A percentile compares a stretch with the other conserved stretches of the same genome.
phyloP scores from a whole-genome alignment of 768 basidiomycete genomes.

The Rhizopogon vinicolor region DNA sequence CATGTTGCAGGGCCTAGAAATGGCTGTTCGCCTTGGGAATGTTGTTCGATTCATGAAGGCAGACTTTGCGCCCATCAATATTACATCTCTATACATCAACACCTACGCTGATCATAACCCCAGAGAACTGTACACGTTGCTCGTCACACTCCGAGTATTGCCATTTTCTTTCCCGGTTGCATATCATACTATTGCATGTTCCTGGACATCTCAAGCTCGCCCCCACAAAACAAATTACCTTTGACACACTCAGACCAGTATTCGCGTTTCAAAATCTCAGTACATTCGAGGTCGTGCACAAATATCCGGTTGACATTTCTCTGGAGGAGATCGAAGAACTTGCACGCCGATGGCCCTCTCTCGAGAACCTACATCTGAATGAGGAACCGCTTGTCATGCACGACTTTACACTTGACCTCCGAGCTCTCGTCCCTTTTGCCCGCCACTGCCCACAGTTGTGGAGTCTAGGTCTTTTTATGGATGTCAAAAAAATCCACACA shows the following conservation, averaged over 20 bases:
- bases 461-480: slow-evolving; percentile 33
- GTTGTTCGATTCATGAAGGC: slow-evolving; percentile 39
- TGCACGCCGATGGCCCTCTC: slow-evolving; percentile 39
- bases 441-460: slow-evolving; percentile 32
- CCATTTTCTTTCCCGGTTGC: slow-evolving; percentile 39
- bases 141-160: slow-evolving; percentile 44
- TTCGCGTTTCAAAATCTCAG: slow-evolving; percentile 25
- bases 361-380: slow-evolving; percentile 42
- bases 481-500: slow-evolving; percentile 24
- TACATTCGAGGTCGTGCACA: slow-evolving; percentile 29
- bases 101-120: slow-evolving; percentile 41
- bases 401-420: slow-evolving; percentile 28
- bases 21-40: slow-evolving; percentile 41
- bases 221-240: slow-evolving; percentile 26
- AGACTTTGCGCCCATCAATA: slow-evolving; percentile 41
- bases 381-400: slow-evolving; percentile 36
- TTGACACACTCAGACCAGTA: slow-evolving; percentile 32
- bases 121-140: slow-evolving; percentile 34
- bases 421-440: slow-evolving; percentile 37
- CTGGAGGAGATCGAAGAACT: slow-evolving; percentile 41
- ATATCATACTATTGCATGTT: slow-evolving; percentile 27
- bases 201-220: slow-evolving; percentile 10
- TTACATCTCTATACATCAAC: slow-evolving; percentile 49
- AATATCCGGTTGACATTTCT: slow-evolving; percentile 27
- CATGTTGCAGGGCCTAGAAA: slow-evolving; percentile 44